Conservation (phyloP, 805 yeast species). For the Yarrowia sp. region DNA sequence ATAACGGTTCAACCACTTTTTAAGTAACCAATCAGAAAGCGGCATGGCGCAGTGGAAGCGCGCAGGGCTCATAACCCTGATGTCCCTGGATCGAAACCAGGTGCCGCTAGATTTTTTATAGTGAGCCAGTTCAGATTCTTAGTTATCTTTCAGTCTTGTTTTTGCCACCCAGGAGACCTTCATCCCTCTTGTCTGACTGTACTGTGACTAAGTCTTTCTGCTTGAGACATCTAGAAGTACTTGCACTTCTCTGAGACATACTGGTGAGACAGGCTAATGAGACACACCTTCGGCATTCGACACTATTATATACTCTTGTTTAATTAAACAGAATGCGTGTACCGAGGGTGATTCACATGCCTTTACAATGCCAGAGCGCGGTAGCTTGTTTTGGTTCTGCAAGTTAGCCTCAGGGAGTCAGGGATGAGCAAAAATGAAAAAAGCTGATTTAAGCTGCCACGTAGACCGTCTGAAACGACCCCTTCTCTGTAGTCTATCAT, state of each 20-base stretch:
- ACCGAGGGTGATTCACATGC: background rate
- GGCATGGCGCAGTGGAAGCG: constrained; percentile 67
- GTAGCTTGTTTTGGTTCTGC: background rate
- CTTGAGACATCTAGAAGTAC: constrained; percentile 8
- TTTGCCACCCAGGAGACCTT: background rate
- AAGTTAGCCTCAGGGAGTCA: too few species aligned
- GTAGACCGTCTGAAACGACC: too few species aligned
- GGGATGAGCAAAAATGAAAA: too few species aligned
- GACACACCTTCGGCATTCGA: background rate
- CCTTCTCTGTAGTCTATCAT: too few species aligned
- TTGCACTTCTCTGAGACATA: background rate
- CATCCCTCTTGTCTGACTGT: background rate
- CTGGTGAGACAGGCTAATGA: background rate
- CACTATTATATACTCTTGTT: background rate
- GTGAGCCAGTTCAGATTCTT: too few species aligned
- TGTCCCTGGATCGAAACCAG: constrained; percentile 90
- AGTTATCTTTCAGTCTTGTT: background rate
- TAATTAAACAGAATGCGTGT: background rate
- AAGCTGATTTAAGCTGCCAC: too few species aligned
- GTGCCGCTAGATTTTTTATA: constrained; percentile 57
- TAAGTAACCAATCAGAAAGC: constrained; percentile 31
- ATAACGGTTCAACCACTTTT: background rate
- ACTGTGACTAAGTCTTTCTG: background rate
- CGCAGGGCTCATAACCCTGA: constrained; percentile 97
- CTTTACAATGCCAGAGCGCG: background rate